phyloP scores from a whole-genome alignment of 805 yeast species.

The Teunomyces kruisii region DNA sequence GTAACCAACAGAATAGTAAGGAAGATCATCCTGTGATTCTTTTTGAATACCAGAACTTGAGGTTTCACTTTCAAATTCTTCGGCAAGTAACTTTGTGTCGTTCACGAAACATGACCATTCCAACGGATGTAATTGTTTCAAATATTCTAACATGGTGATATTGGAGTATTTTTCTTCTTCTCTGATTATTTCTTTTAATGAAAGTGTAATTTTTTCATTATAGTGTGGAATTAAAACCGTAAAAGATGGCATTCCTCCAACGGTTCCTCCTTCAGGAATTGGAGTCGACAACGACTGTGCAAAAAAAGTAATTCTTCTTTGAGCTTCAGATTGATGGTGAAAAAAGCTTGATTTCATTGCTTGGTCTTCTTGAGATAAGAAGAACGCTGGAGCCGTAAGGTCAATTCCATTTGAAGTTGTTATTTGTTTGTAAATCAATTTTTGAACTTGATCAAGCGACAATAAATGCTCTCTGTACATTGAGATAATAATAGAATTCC shows the following conservation, averaged over 20 bases:
- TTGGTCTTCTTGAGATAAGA: slow-evolving; percentile 80
- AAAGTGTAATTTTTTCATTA: slow-evolving; percentile 74
- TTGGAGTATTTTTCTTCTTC: slow-evolving; percentile 65
- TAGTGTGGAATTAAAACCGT: slow-evolving; percentile 87
- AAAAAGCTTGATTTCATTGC: slow-evolving; percentile 57
- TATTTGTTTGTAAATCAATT: slow-evolving; percentile 58
- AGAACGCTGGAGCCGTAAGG: slow-evolving; percentile 72
- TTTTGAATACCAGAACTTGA: slow-evolving; percentile 11
- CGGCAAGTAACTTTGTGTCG: slow-evolving; percentile 55
- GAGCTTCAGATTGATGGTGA: slow-evolving; percentile 70
- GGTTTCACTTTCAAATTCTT: slow-evolving; percentile 36
- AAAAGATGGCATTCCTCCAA: slow-evolving; percentile 73
- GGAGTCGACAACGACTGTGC: slow-evolving; percentile 90
- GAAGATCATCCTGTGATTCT: slow-evolving; percentile 40
- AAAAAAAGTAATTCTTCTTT: slow-evolving; percentile 79
- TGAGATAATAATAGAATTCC: slow-evolving; percentile 83
- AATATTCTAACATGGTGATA: slow-evolving; percentile 54
- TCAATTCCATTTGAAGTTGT: slow-evolving; percentile 29
- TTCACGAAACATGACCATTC: slow-evolving; percentile 60
- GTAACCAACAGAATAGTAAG: slow-evolving; percentile 48
- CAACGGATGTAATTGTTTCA: slow-evolving; percentile 54
- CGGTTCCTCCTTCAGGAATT: slow-evolving; percentile 68
- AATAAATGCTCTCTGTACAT: slow-evolving; percentile 81
- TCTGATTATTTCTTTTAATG: slow-evolving; percentile 75
- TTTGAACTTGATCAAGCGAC: slow-evolving; percentile 69